A percentile compares a stretch with the other conserved stretches of the same genome.
These are phyloP conservation scores for Ascochyta pisi DNA, from an alignment of 2,329 filamentous ascomycete species.

Conservation along the genomic window DNA sequence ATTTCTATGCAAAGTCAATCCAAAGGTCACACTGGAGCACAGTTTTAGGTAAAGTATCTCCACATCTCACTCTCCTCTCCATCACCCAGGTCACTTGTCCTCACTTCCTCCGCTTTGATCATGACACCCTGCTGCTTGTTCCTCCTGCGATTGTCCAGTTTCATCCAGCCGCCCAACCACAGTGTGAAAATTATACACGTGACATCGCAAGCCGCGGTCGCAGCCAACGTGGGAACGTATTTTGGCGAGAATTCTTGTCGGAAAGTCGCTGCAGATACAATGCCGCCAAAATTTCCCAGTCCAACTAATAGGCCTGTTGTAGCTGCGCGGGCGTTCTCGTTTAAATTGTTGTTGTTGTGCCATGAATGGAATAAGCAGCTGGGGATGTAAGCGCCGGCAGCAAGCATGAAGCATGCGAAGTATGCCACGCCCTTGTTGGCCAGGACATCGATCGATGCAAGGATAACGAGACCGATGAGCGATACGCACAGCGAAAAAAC, in stretches of 20 bases:
- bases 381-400: conserved; percentile 55
- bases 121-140: conserved; percentile 48
- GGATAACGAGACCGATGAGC: conserved; percentile 54
- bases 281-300: conserved; percentile 58
- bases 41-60: conserved; percentile 42
- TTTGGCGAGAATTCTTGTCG: conserved; percentile 57
- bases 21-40: background rate
- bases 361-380: conserved; percentile 58
- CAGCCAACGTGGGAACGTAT: conserved; percentile 57
- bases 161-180: conserved; percentile 56
- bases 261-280: conserved; percentile 56
- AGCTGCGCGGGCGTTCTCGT: conserved; percentile 58
- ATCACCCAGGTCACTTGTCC: conserved; percentile 49
- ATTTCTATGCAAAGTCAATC: background rate
- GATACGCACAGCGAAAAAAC: conserved; percentile 50
- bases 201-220: conserved; percentile 53
- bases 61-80: conserved; percentile 51
- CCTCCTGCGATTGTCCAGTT: conserved; percentile 51
- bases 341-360: conserved; percentile 62
- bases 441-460: conserved; percentile 54
- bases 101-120: conserved; percentile 49
- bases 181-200: conserved; percentile 52
- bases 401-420: conserved; percentile 60
- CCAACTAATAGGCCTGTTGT: conserved; percentile 58
- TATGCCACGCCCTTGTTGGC: conserved; percentile 55